Evolutionary conservation across 1,139 yeast genomes (phyloP).

Genomic region (Ogataea hybrid): DNA sequence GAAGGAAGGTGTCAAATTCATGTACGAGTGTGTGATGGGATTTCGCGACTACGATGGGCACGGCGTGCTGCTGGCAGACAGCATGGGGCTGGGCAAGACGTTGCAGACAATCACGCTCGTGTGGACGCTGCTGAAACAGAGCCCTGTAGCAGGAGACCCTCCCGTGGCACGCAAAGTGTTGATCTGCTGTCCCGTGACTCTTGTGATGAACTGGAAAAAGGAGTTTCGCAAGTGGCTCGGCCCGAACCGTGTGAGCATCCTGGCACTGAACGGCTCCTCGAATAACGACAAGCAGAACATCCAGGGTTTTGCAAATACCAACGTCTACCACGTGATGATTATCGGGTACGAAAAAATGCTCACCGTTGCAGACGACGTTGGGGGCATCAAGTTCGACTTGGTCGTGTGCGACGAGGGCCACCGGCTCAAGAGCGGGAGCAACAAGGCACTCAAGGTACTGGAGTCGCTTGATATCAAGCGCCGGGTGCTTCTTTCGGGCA

Average conservation of each 20-base stretch:
- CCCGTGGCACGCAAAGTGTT: conserved; percentile 57
- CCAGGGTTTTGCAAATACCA: conserved; percentile 59
- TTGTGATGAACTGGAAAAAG: conserved; percentile 81
- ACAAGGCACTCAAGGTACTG: conserved; percentile 67
- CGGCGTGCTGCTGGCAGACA: conserved; percentile 92
- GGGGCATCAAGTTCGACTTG: conserved; percentile 54
- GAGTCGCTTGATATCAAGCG: conserved; percentile 53
- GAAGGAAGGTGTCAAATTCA: conserved; percentile 72
- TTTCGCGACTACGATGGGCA: conserved; percentile 46
- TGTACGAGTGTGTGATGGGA: conserved; percentile 83
- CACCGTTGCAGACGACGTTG: conserved; percentile 53
- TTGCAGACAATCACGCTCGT: conserved; percentile 78
- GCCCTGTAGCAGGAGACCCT: conserved; percentile 45
- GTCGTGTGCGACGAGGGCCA: conserved; percentile 96
- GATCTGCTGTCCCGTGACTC: conserved; percentile 89
- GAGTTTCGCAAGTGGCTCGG: conserved; percentile 94
- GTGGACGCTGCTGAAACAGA: conserved; percentile 81
- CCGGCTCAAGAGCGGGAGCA: conserved; percentile 66
- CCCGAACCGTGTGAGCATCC: conserved; percentile 54
- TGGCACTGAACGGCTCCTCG: conserved; percentile 50
- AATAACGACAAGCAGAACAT: conserved; percentile 59
- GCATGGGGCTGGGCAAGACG: conserved; percentile 97
- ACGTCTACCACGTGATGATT: conserved; percentile 78
- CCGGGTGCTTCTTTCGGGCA: conserved; percentile 76
- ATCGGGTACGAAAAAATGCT: conserved; percentile 85